Percentiles rank a stretch among this genome's conserved stretches.
These are phyloP conservation scores for Flaveria linearis DNA, from an alignment of 129 eudicot species.

Conservation along the genomic window DNA sequence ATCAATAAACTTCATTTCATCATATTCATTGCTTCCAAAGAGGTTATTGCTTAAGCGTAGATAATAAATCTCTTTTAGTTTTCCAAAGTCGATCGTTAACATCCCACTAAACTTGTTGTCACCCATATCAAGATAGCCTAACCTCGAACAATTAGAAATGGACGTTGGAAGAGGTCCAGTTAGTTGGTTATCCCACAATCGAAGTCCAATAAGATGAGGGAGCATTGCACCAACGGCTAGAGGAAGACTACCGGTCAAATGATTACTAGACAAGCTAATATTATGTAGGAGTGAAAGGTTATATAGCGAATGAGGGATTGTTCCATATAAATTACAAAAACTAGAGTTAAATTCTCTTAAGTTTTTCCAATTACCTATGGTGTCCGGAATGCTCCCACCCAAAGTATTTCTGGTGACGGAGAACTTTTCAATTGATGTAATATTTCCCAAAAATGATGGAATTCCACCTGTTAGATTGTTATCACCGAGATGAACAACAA, in stretches of 20 bases:
- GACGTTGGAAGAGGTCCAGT: conserved; percentile 15
- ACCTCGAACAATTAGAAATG: conserved; percentile 8
- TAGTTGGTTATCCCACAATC: conserved; percentile 1
- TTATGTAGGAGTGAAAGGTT: neutral
- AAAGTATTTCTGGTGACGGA: no score
- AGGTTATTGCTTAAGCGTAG: neutral
- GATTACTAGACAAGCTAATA: neutral
- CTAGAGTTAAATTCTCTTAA: neutral
- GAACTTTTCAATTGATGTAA: no score
- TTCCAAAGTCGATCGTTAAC: conserved; percentile 4
- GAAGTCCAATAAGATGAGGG: neutral
- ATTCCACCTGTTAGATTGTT: neutral
- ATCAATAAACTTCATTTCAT: conserved; percentile 22
- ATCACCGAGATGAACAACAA: accelerated
- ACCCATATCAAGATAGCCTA: neutral
- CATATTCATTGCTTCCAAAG: neutral
- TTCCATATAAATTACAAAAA: neutral
- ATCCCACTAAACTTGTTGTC: conserved; percentile 12
- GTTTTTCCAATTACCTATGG: neutral
- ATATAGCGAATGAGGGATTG: conserved; percentile 3
- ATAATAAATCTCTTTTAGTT: neutral
- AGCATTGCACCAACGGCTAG: neutral
- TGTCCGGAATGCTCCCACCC: no score
- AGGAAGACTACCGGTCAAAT: conserved; percentile 17
- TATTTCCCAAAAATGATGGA: no score